A percentile compares a stretch with the other conserved stretches of the same genome.
These are phyloP conservation scores for Mercurialis annua DNA, from an alignment of 345 rosid genomes.

Conservation along the genomic window DNA sequence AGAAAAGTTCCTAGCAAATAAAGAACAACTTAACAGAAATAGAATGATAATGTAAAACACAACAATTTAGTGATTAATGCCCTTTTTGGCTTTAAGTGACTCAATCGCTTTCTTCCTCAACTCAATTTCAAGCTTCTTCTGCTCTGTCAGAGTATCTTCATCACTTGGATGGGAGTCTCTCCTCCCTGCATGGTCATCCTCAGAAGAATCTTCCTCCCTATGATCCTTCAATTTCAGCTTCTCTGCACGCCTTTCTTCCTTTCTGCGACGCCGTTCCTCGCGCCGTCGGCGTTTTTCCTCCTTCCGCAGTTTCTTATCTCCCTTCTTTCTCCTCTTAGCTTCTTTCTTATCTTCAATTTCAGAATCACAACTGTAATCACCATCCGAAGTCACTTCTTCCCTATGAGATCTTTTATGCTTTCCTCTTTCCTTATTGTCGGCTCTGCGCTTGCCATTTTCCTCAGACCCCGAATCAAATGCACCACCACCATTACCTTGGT, in stretches of 20 bases:
- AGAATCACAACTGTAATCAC: slow-evolving; percentile 54
- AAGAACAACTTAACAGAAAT: slow-evolving; percentile 22
- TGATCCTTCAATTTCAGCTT: slow-evolving; percentile 55
- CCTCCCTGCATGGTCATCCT: slow-evolving; percentile 37
- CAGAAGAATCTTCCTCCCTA: slow-evolving; percentile 46
- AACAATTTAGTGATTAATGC: slow-evolving; percentile 44
- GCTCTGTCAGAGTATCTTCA: slow-evolving; percentile 50
- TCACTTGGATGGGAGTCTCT: slow-evolving; percentile 32
- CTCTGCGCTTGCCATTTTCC: slow-evolving; percentile 40
- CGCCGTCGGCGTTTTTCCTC: slow-evolving; percentile 81
- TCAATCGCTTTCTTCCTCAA: slow-evolving; percentile 90
- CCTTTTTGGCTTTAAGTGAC: slow-evolving; percentile 94
- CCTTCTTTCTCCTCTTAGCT: slow-evolving; percentile 79
- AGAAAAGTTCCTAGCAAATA: slow-evolving; percentile 28
- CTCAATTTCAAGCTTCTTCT: slow-evolving; percentile 88
- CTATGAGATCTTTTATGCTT: slow-evolving; percentile 57
- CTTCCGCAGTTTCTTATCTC: slow-evolving; percentile 73
- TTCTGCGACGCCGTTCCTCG: slow-evolving; percentile 70
- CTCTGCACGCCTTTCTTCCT: slow-evolving; percentile 68
- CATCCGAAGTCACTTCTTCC: slow-evolving; percentile 57
- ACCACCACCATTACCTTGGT: slow-evolving; percentile 39
- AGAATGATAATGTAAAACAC: slow-evolving; percentile 22
- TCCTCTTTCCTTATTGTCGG: slow-evolving; percentile 50
- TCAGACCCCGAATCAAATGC: slow-evolving; percentile 48
- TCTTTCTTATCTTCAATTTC: slow-evolving; percentile 77